Conservation (phyloP, 768 basidiomycete genomes). For the Serendipita sp. region DNA sequence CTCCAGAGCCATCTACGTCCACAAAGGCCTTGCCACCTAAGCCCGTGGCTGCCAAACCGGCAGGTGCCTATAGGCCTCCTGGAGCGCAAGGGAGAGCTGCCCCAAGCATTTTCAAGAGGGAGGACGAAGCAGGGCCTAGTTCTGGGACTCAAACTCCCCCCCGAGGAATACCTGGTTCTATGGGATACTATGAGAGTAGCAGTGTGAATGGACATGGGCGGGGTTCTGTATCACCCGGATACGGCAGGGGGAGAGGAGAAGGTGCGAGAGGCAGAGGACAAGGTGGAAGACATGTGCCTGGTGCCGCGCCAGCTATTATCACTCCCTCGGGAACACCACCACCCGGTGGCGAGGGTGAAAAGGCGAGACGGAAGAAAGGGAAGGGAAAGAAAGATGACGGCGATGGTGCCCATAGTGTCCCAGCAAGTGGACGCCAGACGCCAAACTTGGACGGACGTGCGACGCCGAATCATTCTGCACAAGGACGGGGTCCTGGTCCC, state of each 20-base stretch:
- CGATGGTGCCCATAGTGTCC: slow-evolving; percentile 1
- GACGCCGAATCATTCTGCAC: slow-evolving; percentile 8
- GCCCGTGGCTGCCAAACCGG: slow-evolving; percentile 42
- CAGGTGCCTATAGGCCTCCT: slow-evolving; percentile 85
- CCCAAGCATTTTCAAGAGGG: slow-evolving; percentile 76
- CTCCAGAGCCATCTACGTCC: slow-evolving; percentile 48
- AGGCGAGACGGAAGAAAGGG: slow-evolving; percentile 15
- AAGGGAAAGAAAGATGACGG: slow-evolving; percentile 15
- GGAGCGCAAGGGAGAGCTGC: slow-evolving; percentile 82
- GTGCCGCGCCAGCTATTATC: slow-evolving; percentile 40
- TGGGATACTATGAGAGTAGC: not conserved
- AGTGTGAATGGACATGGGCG: slow-evolving; percentile 11
- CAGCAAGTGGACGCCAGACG: slow-evolving; percentile 16
- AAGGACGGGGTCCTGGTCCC: slow-evolving; percentile 10
- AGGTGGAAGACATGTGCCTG: slow-evolving; percentile 49
- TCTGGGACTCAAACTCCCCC: slow-evolving; percentile 48
- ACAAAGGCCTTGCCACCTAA: slow-evolving; percentile 35
- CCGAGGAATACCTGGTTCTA: slow-evolving; percentile 13
- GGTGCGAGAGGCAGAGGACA: not conserved
- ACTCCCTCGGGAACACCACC: slow-evolving; percentile 20
- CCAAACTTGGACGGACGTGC: slow-evolving; percentile 24
- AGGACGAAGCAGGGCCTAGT: slow-evolving; percentile 65
- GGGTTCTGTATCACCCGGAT: not conserved
- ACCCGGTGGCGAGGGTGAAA: slow-evolving; percentile 6
- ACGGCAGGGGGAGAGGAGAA: not conserved